Base-by-base conservation (phyloP, 192 early-diverging fungal species). In the Umbelopsis ramanniana region DNA sequence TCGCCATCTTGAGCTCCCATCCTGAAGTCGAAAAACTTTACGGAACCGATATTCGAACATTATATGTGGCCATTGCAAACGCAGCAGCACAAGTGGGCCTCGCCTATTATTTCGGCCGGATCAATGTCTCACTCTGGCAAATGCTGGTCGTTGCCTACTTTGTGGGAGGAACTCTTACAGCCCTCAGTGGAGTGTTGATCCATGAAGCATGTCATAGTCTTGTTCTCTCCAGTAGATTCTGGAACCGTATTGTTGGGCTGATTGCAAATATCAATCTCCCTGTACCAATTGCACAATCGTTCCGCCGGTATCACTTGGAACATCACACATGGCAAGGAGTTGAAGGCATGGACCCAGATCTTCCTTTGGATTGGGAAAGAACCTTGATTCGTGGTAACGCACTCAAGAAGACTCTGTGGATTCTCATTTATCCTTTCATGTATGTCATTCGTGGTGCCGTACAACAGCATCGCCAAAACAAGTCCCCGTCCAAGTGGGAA, bases 261-360 rank as follows among this genome's bases (percentile, higher is more conserved):
- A 70, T 94, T 23, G 93, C 91, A 71, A 98, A 98, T 86, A 86
- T 97, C 54, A 89, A 89, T 69, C 89, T 98, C 71, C 90, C 90
- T 2, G 88, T 92, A 9, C 92, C 92, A 7, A 86, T 93, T 33
- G 90, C 91, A 22, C 86, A 88, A 76, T 93, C 92, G 22, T 93
- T 93, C 84, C 90, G 92, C 60, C 85, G 92, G 6, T 93, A 93
- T 75, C 97, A 98, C 81, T 85, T 97, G 69, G 97, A 97, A 80
- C 97, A 98, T 80, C 97, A 98, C 84, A 93, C 93, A n/a, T 96
- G 90, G 83, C 95, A 97, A 83, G 97, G 97, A 19, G 96, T 97
- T 15, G 88, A 91, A 24, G 96, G 95, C 19, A 89, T 93, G 75
- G 97, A 98, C 76, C 93, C 95, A 57, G 97, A 98, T 77, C 86